A percentile compares a stretch with the other conserved stretches of the same genome.
Evolutionary conservation across 352 stramenopile genomes (phyloP).

Genomic region (Phytophthora pseudosyringae): DNA sequence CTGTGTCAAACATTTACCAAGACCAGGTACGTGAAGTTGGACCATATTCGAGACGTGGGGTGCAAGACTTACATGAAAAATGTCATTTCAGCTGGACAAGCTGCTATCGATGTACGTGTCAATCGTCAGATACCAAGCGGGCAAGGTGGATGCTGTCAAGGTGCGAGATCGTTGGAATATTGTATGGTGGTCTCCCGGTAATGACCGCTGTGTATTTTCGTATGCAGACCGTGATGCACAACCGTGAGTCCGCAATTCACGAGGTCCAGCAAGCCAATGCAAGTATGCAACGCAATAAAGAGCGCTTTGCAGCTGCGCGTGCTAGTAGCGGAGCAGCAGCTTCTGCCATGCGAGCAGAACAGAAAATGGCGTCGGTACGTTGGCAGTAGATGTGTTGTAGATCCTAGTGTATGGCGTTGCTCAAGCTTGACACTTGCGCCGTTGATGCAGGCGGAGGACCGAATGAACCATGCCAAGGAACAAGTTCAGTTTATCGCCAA

Average conservation of each 20-base stretch:
- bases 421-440: background rate
- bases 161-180: conserved; percentile 31
- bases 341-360: conserved; percentile 87
- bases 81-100: conserved; percentile 68
- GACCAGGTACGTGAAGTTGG: conserved; percentile 59
- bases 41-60: background rate
- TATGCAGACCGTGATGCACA: conserved; percentile 82
- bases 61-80: conserved; percentile 2
- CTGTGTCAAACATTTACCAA: conserved; percentile 87
- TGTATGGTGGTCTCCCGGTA: background rate
- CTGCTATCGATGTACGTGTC: conserved; percentile 88
- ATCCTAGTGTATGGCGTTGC: background rate
- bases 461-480: conserved; percentile 87
- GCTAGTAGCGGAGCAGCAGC: conserved; percentile 85
- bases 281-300: conserved; percentile 91
- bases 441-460: conserved; percentile 69
- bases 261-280: conserved; percentile 90
- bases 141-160: conserved; percentile 89
- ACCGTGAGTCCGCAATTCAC: conserved; percentile 84
- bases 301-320: conserved; percentile 83
- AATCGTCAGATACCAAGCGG: conserved; percentile 83
- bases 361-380: conserved; percentile 87
- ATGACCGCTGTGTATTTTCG: conserved; percentile 10
- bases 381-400: background rate
- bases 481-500: conserved; percentile 90